Evolutionary conservation across 768 basidiomycete species (phyloP).

Genomic region (Mycena vitilis): DNA sequence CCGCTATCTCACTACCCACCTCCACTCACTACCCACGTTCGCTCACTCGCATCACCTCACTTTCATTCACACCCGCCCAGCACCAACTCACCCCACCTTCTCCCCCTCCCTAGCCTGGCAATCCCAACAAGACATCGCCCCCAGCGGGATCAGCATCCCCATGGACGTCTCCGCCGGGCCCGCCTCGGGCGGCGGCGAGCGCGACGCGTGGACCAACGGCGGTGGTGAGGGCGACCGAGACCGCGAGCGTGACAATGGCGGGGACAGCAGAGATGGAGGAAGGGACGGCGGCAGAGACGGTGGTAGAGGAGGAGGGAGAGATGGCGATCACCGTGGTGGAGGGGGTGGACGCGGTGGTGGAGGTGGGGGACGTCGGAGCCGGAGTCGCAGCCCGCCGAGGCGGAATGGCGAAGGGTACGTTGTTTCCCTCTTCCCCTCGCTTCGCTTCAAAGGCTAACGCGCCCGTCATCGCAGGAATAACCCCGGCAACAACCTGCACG

Average conservation of each 20-base stretch:
- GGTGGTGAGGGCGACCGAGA: slow-evolving; percentile 45
- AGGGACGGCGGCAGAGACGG: slow-evolving; percentile 45
- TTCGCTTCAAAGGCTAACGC: neutral
- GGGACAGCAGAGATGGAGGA: neutral
- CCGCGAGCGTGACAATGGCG: slow-evolving; percentile 55
- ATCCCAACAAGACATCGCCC: slow-evolving; percentile 79
- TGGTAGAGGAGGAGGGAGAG: slow-evolving; percentile 40
- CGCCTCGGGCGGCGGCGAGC: slow-evolving; percentile 35
- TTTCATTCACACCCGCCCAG: too few relatives aligned
- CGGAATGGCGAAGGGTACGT: slow-evolving; percentile 67
- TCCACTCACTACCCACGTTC: too few relatives aligned
- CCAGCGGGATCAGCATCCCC: slow-evolving; percentile 79
- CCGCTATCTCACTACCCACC: too few relatives aligned
- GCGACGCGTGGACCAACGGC: neutral
- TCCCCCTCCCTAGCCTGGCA: slow-evolving; percentile 76
- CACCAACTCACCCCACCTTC: slow-evolving; percentile 48
- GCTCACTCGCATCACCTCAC: too few relatives aligned
- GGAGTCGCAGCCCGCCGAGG: slow-evolving; percentile 79
- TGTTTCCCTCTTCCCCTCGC: neutral
- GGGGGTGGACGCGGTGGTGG: slow-evolving; percentile 8
- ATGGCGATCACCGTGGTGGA: slow-evolving; percentile 49
- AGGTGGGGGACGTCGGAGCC: slow-evolving; percentile 60
- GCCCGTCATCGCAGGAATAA: slow-evolving; percentile 55
- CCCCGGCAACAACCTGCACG: slow-evolving; percentile 74
- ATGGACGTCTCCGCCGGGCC: slow-evolving; percentile 44